phyloP scores from a whole-genome alignment of 2,329 filamentous ascomycete genomes.

The Xylaria sp. region DNA sequence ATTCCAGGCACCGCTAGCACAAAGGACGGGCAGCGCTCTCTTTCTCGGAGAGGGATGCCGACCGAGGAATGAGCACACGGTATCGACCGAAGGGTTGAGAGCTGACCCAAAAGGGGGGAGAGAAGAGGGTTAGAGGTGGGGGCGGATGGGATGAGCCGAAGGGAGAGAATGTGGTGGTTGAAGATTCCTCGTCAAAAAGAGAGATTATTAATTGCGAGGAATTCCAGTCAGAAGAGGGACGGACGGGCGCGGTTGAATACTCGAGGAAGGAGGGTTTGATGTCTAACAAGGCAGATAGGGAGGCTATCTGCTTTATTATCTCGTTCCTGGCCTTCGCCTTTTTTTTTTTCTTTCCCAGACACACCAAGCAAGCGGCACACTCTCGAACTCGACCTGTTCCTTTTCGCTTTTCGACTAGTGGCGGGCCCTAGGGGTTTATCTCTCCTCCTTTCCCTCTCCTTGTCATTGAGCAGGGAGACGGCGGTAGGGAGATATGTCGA shows the following conservation, averaged over 20 bases:
- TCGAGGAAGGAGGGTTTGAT: constrained; percentile 44
- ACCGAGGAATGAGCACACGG: constrained; percentile 47
- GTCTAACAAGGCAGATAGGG: constrained; percentile 46
- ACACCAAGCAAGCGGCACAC: constrained; percentile 35
- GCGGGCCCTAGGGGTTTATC: constrained; percentile 44
- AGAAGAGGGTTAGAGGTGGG: constrained; percentile 23
- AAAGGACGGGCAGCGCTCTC: constrained; percentile 45
- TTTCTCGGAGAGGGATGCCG: constrained; percentile 42
- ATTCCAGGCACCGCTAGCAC: constrained; percentile 51
- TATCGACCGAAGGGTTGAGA: constrained; percentile 33
- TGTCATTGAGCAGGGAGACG: constrained; percentile 56
- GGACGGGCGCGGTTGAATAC: constrained; percentile 28
- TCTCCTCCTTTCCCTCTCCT: constrained; percentile 52
- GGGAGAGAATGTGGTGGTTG: constrained; percentile 46
- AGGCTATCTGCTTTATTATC: constrained; percentile 39
- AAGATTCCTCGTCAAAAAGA: constrained; percentile 46
- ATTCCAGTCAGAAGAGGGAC: constrained; percentile 47
- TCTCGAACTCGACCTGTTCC: constrained; percentile 43
- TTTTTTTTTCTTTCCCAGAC: constrained; percentile 25
- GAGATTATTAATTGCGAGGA: constrained; percentile 46
- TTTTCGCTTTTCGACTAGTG: constrained; percentile 42
- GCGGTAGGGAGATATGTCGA: constrained; percentile 52
- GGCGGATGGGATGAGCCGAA: constrained; percentile 39
- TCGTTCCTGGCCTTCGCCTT: constrained; percentile 36
- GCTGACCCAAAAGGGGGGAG: constrained; percentile 35